Base-by-base conservation (phyloP, 1,139 yeast genomes). In the Nakaseomyces nivariensis region DNA sequence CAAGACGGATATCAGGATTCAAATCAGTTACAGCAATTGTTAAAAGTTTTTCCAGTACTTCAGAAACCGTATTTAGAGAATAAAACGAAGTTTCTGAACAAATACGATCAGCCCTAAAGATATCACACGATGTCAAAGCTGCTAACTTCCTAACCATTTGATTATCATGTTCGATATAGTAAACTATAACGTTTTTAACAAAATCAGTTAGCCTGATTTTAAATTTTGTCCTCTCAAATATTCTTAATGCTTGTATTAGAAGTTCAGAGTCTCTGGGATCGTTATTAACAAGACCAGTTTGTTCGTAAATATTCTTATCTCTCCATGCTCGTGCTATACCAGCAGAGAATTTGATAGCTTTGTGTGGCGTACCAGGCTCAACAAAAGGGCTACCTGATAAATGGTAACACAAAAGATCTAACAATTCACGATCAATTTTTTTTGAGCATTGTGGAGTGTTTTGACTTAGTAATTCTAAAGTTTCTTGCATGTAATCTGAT, bases 1-100 rank as follows among this genome's bases (percentile, higher is more conserved):
- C 92, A 11, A 85, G 70, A 50, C 99, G 72, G 43, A 90, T 87
- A 51, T 88, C 96, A 0, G 88, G 81, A n/a, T 77, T 75, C 0
- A 96, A 88, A 59, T 94, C 99, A 0, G 97, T 86, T n/a, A 92
- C 85, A 1, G 95, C 88, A 4, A 88, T 77, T 0, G 95, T 79
- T 46, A 94, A 69, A 32, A 94, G 71, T 62, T 85, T 86, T 49
- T 85, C 89, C 48, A 94, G 71, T 0, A 92, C 95, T 56, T 87
- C 89, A 48, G 88, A 82, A 1, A 92, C 96, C 0, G 96, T 87
- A 55, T 78, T 79, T 52, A 92, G 73, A 0, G 97, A 86, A 67
- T 87, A 80, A 3, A 86, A 81, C 58, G 96, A 87, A 1, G 89
- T 81, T 64, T 90, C 96, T 56, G 78, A 79, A 56, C 96, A 84